Percentiles rank a stretch among this genome's conserved stretches.
These are phyloP conservation scores for Mycena galericulata DNA, from an alignment of 768 basidiomycete species.

Conservation along the genomic window DNA sequence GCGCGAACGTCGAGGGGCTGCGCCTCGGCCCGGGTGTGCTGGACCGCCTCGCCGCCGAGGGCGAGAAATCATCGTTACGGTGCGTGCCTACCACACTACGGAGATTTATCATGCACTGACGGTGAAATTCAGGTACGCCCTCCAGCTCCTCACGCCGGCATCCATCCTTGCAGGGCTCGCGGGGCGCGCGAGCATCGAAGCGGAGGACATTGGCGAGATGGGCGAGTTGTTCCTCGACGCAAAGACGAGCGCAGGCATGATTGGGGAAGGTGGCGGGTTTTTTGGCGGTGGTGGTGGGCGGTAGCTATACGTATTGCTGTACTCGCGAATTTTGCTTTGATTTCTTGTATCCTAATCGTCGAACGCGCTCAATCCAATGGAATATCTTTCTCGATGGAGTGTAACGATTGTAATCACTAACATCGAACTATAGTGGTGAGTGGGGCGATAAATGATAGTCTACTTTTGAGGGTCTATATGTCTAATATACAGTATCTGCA, in stretches of 20 bases:
- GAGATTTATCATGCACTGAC: slow-evolving; percentile 37
- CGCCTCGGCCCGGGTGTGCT: slow-evolving; percentile 44
- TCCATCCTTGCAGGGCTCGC: slow-evolving; percentile 86
- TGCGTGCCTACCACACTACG: neutral
- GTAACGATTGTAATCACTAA: no score
- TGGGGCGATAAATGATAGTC: neutral
- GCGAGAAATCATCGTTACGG: slow-evolving; percentile 39
- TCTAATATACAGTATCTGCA: slow-evolving; percentile 26
- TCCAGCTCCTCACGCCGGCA: slow-evolving; percentile 48
- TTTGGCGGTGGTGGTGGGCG: no score
- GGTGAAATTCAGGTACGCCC: slow-evolving; percentile 38
- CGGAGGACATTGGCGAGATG: slow-evolving; percentile 95
- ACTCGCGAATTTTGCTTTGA: no score
- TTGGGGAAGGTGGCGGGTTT: slow-evolving; percentile 54
- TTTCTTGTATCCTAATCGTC: no score
- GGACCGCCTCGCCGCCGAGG: slow-evolving; percentile 50
- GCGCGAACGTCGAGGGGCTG: slow-evolving; percentile 89
- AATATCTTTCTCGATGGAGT: no score
- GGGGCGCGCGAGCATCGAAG: slow-evolving; percentile 83
- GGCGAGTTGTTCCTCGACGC: slow-evolving; percentile 96
- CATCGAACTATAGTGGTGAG: no score
- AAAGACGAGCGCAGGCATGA: slow-evolving; percentile 77
- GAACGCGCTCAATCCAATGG: no score
- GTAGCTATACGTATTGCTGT: no score
- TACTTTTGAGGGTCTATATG: slow-evolving; percentile 24